phyloP scores from a whole-genome alignment of 441 rosid species.

The California macrophylla region DNA sequence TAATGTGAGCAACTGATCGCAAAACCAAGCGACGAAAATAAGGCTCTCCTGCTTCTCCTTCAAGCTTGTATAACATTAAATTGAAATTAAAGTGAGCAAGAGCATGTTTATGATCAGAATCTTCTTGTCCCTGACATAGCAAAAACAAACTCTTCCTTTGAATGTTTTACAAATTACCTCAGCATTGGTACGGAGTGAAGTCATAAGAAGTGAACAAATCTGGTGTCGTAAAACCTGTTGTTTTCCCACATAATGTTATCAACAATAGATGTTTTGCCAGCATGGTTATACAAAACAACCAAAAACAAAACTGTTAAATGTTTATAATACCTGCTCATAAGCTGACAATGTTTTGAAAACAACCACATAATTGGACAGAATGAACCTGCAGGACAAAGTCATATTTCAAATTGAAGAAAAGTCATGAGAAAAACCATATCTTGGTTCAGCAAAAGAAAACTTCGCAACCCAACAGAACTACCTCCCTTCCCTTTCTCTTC shows the following conservation, averaged over 20 bases:
- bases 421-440: conserved; percentile 9
- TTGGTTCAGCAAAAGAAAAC: conserved; percentile 4
- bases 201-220: conserved; percentile 95
- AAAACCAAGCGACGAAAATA: conserved; percentile 88
- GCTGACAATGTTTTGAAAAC: conserved; percentile 69
- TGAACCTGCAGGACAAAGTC: conserved; percentile 48
- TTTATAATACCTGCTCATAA: conserved; percentile 57
- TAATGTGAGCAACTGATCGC: conserved; percentile 94
- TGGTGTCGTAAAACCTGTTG: conserved; percentile 85
- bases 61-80: conserved; percentile 47
- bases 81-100: background rate
- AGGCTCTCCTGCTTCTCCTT: conserved; percentile 97
- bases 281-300: conserved; percentile 23
- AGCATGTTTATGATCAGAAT: background rate
- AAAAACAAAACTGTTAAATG: conserved; percentile 15
- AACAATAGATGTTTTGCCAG: conserved; percentile 22
- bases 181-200: conserved; percentile 82
- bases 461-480: background rate
- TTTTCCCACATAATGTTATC: conserved; percentile 29
- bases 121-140: background rate
- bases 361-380: conserved; percentile 75
- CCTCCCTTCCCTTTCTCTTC: background rate
- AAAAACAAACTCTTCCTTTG: background rate
- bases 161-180: conserved; percentile 47
- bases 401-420: conserved; percentile 16